Evolutionary conservation across 805 yeast species (phyloP), one percentile per base, ranked within the genome.

Genomic region (Wickerhamomyces strasburgensis): DNA sequence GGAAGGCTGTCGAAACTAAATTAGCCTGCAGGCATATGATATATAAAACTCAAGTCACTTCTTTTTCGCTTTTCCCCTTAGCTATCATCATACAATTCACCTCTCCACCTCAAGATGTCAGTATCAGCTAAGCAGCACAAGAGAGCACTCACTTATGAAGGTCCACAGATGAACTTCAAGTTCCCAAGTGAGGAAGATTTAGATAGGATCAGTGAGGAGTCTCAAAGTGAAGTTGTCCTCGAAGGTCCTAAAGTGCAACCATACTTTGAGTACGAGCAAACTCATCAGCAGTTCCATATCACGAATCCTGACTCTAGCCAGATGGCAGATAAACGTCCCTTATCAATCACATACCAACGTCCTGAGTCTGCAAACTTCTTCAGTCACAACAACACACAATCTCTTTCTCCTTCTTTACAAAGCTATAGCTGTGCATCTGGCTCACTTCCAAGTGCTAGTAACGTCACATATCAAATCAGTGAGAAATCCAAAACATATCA

Each of bases 151-250:
- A 64, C 70, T 0, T 65, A 62, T 37, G 57, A 55, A 17, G 71
- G 71, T 5, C 48, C 60, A 2, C 70, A 65, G 42, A 54, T 61
- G 58, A 59, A 47, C 13, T 66, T 66, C 46, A 55, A 57, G 36
- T 66, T 65, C 36, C 71, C 71, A 13, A 53, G 59, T 5, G 44
- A 43, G 4, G 65, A 58, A 33, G 47, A 44, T 14, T 31, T 48
- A 6, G 28, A 24, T 6, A 38, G n/a, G 5, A 27, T 25, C 8
- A 30, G 25, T 11, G 25, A 24, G 19, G 19, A 24, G 16, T 5
- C 23, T 1, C 33, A 25, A 2, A n/a, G 19, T 3, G 21, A 27
- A 5, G 18, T 28, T 7, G 31, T 27, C 5, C 28, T 42, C 4
- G 35, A 42, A 14, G 51, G 49, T 3, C 55, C 56, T 19, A 36